Evolutionary conservation across 2,329 filamentous ascomycete species (phyloP).

Genomic region (Teratosphaeria nubilosa): DNA sequence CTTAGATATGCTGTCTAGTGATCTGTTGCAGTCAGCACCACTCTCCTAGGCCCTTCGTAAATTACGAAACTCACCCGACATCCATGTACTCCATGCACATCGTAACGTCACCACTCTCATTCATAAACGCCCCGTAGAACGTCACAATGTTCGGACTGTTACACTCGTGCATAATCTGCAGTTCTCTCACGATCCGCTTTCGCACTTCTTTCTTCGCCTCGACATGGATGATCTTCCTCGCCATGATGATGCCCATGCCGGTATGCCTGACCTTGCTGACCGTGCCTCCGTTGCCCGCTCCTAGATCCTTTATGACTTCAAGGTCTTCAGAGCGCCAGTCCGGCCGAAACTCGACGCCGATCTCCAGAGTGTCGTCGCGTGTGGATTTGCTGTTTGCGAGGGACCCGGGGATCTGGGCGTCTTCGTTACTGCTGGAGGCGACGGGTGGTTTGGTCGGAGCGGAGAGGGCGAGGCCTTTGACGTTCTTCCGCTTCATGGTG

Average conservation of each 20-base stretch:
- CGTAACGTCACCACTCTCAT: slow-evolving; percentile 92
- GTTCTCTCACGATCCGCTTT: slow-evolving; percentile 90
- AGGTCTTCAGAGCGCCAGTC: slow-evolving; percentile 87
- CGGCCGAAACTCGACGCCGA: slow-evolving; percentile 92
- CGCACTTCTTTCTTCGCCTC: slow-evolving; percentile 96
- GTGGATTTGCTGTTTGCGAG: slow-evolving; percentile 47
- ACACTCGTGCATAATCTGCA: slow-evolving; percentile 97
- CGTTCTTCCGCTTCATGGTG: slow-evolving; percentile 98
- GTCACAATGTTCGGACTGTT: slow-evolving; percentile 95
- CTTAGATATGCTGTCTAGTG: slow-evolving; percentile 85
- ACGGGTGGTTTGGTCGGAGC: slow-evolving; percentile 62
- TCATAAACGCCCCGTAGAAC: slow-evolving; percentile 95
- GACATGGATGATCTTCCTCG: slow-evolving; percentile 97
- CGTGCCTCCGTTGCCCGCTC: slow-evolving; percentile 91
- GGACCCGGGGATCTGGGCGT: slow-evolving; percentile 51
- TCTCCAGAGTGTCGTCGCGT: slow-evolving; percentile 68
- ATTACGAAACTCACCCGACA: slow-evolving; percentile 57
- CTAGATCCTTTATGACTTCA: slow-evolving; percentile 86
- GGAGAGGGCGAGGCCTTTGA: slow-evolving; percentile 86
- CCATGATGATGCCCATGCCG: slow-evolving; percentile 92
- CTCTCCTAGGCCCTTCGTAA: not conserved
- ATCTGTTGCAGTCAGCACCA: slow-evolving; percentile 44
- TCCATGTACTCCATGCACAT: slow-evolving; percentile 99
- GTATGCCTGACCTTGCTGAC: slow-evolving; percentile 97
- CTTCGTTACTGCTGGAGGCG: slow-evolving; percentile 64